Conservation (phyloP, 2,329 filamentous ascomycete species). For the Penicillium sp. region DNA sequence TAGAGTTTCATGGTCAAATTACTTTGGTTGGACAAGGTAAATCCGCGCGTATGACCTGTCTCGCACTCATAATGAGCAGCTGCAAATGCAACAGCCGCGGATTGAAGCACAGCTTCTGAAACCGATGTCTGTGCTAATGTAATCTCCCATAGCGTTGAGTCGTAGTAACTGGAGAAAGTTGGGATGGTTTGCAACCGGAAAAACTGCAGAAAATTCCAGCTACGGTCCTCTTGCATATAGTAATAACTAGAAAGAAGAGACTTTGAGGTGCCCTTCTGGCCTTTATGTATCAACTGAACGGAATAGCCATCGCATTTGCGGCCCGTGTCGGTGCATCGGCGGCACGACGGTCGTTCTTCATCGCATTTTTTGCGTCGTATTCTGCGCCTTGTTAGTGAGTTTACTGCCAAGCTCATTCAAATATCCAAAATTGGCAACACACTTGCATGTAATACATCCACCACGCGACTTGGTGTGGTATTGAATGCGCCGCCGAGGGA, state of each 20-base stretch:
- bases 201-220: slow-evolving; percentile 1
- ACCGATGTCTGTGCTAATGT: slow-evolving; percentile 10
- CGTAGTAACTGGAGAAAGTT: slow-evolving; percentile 8
- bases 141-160: slow-evolving; percentile 9
- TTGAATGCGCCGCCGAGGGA: background rate
- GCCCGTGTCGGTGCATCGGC: slow-evolving; percentile 32
- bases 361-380: slow-evolving; percentile 34
- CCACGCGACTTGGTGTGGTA: slow-evolving; percentile 1
- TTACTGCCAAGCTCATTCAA: background rate
- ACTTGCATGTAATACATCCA: slow-evolving; percentile 13
- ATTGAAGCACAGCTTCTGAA: background rate
- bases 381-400: background rate
- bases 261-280: background rate
- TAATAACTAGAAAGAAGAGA: background rate
- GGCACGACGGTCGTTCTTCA: slow-evolving; percentile 29
- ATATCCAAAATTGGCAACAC: background rate
- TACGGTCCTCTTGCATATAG: background rate
- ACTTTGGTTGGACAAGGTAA: background rate
- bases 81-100: slow-evolving; percentile 1
- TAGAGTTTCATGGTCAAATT: background rate
- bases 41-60: background rate
- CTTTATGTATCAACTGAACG: background rate
- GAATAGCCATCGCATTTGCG: slow-evolving; percentile 35
- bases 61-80: slow-evolving; percentile 8
- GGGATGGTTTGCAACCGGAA: slow-evolving; percentile 4